Conservation (phyloP, 257 asterid genomes). For the Solanum pennellii region DNA sequence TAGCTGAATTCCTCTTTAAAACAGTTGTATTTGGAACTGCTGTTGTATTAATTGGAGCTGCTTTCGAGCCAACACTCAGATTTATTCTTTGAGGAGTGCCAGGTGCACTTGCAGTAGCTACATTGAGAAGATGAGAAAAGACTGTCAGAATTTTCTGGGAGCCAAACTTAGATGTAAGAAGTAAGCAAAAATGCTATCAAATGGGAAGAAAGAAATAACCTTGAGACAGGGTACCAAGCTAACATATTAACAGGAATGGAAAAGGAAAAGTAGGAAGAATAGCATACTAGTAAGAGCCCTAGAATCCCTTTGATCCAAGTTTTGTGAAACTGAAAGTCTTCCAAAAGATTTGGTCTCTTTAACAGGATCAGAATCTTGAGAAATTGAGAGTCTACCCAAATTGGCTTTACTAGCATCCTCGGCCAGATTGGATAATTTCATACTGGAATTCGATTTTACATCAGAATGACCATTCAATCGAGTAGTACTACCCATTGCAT, state of each 20-base stretch:
- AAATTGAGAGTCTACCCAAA: slow-evolving; percentile 75
- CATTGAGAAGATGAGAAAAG: slow-evolving; percentile 20
- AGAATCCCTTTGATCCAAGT: slow-evolving; percentile 65
- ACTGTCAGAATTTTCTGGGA: not conserved
- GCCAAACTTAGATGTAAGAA: not conserved
- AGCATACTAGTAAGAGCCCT: slow-evolving; percentile 61
- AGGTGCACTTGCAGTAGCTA: slow-evolving; percentile 57
- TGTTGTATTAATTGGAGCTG: slow-evolving; percentile 36
- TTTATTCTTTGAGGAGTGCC: slow-evolving; percentile 80
- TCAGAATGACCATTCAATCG: slow-evolving; percentile 53
- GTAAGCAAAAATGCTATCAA: not conserved
- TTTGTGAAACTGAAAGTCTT: slow-evolving; percentile 62
- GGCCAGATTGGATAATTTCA: slow-evolving; percentile 34
- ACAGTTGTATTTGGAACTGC: slow-evolving; percentile 31
- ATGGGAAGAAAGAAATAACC: not conserved
- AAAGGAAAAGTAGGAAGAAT: slow-evolving; percentile 3
- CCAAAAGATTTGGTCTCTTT: slow-evolving; percentile 63
- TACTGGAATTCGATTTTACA: slow-evolving; percentile 46
- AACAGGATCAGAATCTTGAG: slow-evolving; percentile 59
- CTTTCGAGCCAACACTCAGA: slow-evolving; percentile 31
- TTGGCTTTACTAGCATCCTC: slow-evolving; percentile 54
- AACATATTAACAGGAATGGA: not conserved
- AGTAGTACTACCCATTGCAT: slow-evolving; percentile 54
- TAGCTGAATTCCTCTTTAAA: slow-evolving; percentile 54
- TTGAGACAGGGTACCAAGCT: not conserved